Evolutionary conservation across 2,329 filamentous ascomycete genomes (phyloP).

Genomic region (Clonostachys solani): DNA sequence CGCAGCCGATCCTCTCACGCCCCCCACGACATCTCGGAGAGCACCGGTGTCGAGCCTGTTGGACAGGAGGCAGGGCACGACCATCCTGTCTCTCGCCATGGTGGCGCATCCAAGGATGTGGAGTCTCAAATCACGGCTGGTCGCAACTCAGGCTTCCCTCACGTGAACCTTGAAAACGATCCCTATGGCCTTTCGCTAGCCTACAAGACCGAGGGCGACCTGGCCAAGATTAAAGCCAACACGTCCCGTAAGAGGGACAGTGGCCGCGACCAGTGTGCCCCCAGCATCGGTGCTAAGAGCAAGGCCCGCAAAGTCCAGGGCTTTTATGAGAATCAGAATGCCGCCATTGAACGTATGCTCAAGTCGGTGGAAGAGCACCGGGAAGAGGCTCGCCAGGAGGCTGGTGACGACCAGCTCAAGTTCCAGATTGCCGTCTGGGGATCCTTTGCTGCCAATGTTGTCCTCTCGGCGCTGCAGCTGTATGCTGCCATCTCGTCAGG

Average conservation of each 20-base stretch:
- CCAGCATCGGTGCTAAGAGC: conserved; percentile 8
- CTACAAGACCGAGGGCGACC: conserved; percentile 74
- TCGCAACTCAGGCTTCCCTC: conserved; percentile 42
- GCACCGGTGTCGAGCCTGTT: conserved; percentile 38
- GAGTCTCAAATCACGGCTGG: conserved; percentile 39
- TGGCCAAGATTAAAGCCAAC: conserved; percentile 75
- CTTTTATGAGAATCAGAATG: conserved; percentile 90
- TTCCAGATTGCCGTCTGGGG: conserved; percentile 63
- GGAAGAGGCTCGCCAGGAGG: conserved; percentile 74
- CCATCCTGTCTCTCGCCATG: conserved; percentile 33
- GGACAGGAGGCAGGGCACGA: conserved; percentile 24
- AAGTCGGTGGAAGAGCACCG: conserved; percentile 92
- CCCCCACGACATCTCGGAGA: conserved; percentile 8
- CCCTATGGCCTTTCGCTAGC: conserved; percentile 75
- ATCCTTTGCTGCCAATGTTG: conserved; percentile 74
- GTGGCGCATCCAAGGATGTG: conserved; percentile 33
- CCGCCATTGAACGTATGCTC: conserved; percentile 85
- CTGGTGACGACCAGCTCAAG: conserved; percentile 75
- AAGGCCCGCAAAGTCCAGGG: conserved; percentile 58
- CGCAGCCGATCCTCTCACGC: conserved; percentile 10
- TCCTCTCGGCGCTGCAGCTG: conserved; percentile 76
- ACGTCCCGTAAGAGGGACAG: conserved; percentile 69
- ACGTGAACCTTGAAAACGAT: conserved; percentile 63
- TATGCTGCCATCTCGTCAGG: conserved; percentile 84
- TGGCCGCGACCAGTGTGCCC: conserved; percentile 1